Evolutionary conservation across 805 yeast genomes (phyloP).

Genomic region (Scheffersomyces ergatensis): DNA sequence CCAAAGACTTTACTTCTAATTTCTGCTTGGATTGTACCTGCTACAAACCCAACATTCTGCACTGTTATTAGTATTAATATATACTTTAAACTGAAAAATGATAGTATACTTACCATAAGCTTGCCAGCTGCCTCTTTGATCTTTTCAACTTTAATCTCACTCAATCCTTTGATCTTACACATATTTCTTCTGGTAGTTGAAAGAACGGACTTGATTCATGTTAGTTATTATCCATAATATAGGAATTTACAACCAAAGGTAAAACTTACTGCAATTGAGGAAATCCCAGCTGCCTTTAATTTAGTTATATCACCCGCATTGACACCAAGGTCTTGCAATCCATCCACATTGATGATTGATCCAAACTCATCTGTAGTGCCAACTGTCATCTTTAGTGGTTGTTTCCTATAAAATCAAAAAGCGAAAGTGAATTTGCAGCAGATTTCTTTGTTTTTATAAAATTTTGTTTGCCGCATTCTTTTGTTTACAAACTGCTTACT

Average conservation of each 20-base stretch:
- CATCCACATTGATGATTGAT: slow-evolving; percentile 6
- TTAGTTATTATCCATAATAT: slow-evolving; percentile 1
- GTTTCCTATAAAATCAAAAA: background rate
- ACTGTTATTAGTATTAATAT: too few species aligned
- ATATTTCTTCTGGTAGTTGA: slow-evolving; percentile 12
- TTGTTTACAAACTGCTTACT: background rate
- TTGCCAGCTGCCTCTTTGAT: slow-evolving; percentile 14
- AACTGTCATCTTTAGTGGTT: background rate
- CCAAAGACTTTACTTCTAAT: slow-evolving; percentile 9
- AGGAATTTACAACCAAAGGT: background rate
- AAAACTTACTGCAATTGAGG: slow-evolving; percentile 12
- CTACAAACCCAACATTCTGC: slow-evolving; percentile 11
- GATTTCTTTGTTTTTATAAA: background rate
- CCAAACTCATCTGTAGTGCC: background rate
- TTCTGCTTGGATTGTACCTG: slow-evolving; percentile 13
- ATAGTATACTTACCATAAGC: slow-evolving; percentile 11
- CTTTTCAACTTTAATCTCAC: slow-evolving; percentile 14
- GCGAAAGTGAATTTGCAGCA: background rate
- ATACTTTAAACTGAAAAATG: background rate
- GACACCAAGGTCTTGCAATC: slow-evolving; percentile 12
- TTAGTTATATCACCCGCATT: slow-evolving; percentile 14
- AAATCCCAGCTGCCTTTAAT: slow-evolving; percentile 11
- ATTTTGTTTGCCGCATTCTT: background rate
- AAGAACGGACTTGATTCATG: slow-evolving; percentile 8
- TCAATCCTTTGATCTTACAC: slow-evolving; percentile 13